phyloP scores from a whole-genome alignment of 1,139 yeast species.

The Magnusiomyces tetraspermus region DNA sequence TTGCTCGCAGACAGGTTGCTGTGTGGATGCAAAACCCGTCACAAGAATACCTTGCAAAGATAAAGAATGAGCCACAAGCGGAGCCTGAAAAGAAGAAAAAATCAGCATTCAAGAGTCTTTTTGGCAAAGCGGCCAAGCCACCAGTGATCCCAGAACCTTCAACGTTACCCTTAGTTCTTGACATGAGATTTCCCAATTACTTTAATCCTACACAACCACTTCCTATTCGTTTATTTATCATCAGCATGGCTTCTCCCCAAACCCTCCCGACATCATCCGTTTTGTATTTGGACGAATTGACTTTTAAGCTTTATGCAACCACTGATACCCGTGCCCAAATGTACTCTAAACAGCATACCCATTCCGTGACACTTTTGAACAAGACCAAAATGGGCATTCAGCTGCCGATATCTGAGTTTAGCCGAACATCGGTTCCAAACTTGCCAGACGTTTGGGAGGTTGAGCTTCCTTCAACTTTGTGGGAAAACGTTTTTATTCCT shows the following conservation, averaged over 20 bases:
- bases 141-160: not conserved
- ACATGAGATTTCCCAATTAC: slow-evolving; percentile 23
- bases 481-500: slow-evolving; percentile 39
- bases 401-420: not conserved
- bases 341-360: slow-evolving; percentile 14
- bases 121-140: not conserved
- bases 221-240: slow-evolving; percentile 23
- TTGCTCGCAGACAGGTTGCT: slow-evolving; percentile 23
- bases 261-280: slow-evolving; percentile 5
- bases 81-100: not conserved
- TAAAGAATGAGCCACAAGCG: not conserved
- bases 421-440: slow-evolving; percentile 6
- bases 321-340: slow-evolving; percentile 26
- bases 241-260: slow-evolving; percentile 18
- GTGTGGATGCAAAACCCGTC: not conserved
- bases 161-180: slow-evolving; percentile 17
- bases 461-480: slow-evolving; percentile 17
- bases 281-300: slow-evolving; percentile 20
- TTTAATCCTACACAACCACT: slow-evolving; percentile 22
- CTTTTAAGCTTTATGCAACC: slow-evolving; percentile 21
- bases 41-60: not conserved
- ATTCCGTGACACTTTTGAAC: slow-evolving; percentile 8
- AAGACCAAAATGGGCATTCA: slow-evolving; percentile 2
- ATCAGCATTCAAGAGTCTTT: not conserved
- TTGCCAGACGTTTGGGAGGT: slow-evolving; percentile 17